Percentiles rank a stretch among this genome's conserved stretches.
Evolutionary conservation across 805 yeast species (phyloP).

Genomic region (Monosporozyma yasuniensis): DNA sequence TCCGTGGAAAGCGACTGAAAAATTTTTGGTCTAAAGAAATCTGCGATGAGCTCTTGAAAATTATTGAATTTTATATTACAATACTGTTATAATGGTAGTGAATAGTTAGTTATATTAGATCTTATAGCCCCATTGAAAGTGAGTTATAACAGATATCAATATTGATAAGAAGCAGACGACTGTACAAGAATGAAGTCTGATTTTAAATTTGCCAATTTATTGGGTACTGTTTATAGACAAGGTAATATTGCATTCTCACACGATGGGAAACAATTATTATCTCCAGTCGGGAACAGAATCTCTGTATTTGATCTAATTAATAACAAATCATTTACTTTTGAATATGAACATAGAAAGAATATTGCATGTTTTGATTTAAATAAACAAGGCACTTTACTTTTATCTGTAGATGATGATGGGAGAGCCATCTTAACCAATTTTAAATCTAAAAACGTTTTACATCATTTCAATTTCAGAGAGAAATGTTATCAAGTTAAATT

Average conservation of each 20-base stretch:
- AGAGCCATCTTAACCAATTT: conserved; percentile 88
- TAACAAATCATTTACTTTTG: conserved; percentile 79
- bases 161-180: not conserved
- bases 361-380: conserved; percentile 74
- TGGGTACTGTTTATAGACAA: conserved; percentile 90
- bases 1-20: conserved; percentile 3
- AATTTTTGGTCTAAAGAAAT: not conserved
- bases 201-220: conserved; percentile 73
- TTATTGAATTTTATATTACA: not conserved
- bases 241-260: conserved; percentile 83
- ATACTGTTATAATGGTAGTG: not conserved
- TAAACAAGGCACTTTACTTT: conserved; percentile 65
- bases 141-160: not conserved
- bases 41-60: conserved; percentile 4
- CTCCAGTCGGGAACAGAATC: conserved; percentile 93
- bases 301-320: conserved; percentile 78
- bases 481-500: conserved; percentile 66
- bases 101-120: not conserved
- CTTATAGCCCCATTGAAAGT: not conserved
- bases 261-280: conserved; percentile 73
- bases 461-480: conserved; percentile 89
- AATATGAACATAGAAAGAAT: conserved; percentile 86
- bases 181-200: conserved; percentile 72
- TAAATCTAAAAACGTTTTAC: conserved; percentile 71
- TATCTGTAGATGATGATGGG: conserved; percentile 86